A percentile compares a stretch with the other conserved stretches of the same genome.
phyloP scores from a whole-genome alignment of 176 grass and related monocot species.

The Hsuehochloa calcarea region DNA sequence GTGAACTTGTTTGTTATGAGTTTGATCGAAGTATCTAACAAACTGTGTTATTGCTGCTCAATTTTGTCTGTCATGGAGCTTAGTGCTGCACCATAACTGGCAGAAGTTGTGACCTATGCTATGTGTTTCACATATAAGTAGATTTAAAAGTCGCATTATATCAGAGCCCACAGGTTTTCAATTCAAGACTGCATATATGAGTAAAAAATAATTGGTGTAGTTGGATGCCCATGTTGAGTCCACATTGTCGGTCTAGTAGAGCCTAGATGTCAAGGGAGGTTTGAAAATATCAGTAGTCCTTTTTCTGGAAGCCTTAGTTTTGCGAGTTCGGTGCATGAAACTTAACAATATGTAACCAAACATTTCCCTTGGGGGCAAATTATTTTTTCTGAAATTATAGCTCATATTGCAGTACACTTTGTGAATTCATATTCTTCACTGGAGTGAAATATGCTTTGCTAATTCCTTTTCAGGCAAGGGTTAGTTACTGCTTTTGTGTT shows the following conservation, averaged over 20 bases:
- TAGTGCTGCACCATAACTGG: not conserved
- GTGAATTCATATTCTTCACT: not conserved
- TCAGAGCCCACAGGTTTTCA: not conserved
- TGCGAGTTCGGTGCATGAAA: not conserved
- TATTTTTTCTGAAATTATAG: not conserved
- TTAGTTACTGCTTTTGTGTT: not conserved
- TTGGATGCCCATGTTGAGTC: not conserved
- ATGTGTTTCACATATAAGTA: not conserved
- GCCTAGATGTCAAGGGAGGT: not conserved
- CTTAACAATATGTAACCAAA: not conserved
- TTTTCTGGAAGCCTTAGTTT: not conserved
- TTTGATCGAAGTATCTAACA: not conserved
- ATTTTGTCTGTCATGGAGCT: not conserved
- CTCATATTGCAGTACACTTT: not conserved
- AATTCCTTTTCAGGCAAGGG: not conserved
- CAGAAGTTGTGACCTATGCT: not conserved
- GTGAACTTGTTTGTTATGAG: not conserved
- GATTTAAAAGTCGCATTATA: not conserved
- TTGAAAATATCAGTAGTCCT: not conserved
- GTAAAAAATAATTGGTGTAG: not conserved
- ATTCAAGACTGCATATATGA: not conserved
- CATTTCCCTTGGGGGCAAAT: not conserved
- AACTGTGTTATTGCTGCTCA: not conserved
- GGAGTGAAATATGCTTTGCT: not conserved
- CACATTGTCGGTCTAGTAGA: not conserved